A percentile compares a stretch with the other conserved stretches of the same genome.
These are phyloP conservation scores for Mortierella polycephala DNA, from an alignment of 371 early-diverging fungal species.

Conservation along the genomic window DNA sequence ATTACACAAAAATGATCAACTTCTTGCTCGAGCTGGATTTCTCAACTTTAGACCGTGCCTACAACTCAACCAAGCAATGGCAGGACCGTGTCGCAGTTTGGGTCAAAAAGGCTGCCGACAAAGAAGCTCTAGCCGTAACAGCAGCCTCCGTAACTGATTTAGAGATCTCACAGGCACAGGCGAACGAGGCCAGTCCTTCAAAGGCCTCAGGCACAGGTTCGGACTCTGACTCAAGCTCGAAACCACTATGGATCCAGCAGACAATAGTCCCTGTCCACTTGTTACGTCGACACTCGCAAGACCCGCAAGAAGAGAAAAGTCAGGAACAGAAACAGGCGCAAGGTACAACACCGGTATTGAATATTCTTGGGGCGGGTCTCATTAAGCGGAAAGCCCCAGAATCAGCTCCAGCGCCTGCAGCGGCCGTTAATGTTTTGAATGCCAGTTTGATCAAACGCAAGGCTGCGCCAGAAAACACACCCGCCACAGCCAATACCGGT, in stretches of 20 bases:
- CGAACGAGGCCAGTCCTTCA: not conserved
- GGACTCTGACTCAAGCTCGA: not conserved
- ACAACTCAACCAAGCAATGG: conserved; percentile 29
- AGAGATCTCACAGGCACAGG: not conserved
- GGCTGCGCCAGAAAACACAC: not conserved
- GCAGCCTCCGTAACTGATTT: not conserved
- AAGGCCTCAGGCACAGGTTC: not conserved
- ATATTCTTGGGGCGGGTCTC: conserved; percentile 8
- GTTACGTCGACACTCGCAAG: not conserved
- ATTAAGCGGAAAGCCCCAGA: conserved; percentile 14
- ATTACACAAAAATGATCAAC: conserved; percentile 43
- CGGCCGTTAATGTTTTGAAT: conserved; percentile 11
- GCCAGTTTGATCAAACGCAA: conserved; percentile 14
- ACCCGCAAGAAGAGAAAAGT: not conserved
- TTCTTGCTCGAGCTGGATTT: conserved; percentile 31
- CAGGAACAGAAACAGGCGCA: not conserved
- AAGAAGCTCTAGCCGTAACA: not conserved
- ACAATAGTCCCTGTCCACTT: not conserved
- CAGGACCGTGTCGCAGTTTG: conserved; percentile 14
- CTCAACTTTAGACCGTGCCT: conserved; percentile 10
- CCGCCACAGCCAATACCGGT: not conserved
- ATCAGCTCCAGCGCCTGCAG: not conserved
- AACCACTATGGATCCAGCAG: conserved; percentile 13
- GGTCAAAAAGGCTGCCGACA: conserved; percentile 1
- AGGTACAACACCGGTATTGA: not conserved